phyloP scores from a whole-genome alignment of 192 early-diverging fungal species.

The Phycomyces blakesleeanus region DNA sequence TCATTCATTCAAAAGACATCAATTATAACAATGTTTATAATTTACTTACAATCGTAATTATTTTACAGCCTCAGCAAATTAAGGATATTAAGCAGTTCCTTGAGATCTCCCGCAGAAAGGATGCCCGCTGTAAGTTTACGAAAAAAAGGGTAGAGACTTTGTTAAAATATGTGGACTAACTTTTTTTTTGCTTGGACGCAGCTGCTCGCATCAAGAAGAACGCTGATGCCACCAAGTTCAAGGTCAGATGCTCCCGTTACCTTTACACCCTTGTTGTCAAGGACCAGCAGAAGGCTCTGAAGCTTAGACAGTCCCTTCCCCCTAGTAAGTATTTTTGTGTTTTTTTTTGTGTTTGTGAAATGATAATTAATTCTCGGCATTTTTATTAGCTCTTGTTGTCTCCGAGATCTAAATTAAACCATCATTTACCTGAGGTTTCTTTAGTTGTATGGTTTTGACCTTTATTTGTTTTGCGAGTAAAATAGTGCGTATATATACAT shows the following conservation, averaged over 20 bases:
- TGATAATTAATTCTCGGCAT: too few species aligned
- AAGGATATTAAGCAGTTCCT: slow-evolving; percentile 98
- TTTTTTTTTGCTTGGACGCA: slow-evolving; percentile 22
- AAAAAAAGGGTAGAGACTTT: neutral
- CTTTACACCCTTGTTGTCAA: slow-evolving; percentile 96
- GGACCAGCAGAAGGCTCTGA: slow-evolving; percentile 92
- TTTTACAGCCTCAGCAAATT: slow-evolving; percentile 87
- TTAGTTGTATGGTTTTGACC: too few species aligned
- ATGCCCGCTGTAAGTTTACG: slow-evolving; percentile 72
- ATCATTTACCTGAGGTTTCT: too few species aligned
- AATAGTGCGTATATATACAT: too few species aligned
- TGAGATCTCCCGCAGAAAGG: slow-evolving; percentile 92
- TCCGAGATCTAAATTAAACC: slow-evolving; percentile 26
- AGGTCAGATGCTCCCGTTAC: slow-evolving; percentile 97
- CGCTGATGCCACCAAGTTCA: slow-evolving; percentile 91
- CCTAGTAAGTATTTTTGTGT: slow-evolving; percentile 67
- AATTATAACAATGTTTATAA: neutral
- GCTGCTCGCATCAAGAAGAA: slow-evolving; percentile 95
- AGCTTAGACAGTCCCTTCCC: slow-evolving; percentile 93
- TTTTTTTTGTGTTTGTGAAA: too few species aligned
- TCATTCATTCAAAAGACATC: neutral
- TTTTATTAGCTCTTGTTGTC: slow-evolving; percentile 27
- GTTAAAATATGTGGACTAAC: neutral
- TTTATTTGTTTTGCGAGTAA: too few species aligned
- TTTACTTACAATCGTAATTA: neutral